These are phyloP conservation scores for Arthroderma sp. DNA, from an alignment of 2,329 filamentous ascomycete genomes.

Conservation along the genomic window DNA sequence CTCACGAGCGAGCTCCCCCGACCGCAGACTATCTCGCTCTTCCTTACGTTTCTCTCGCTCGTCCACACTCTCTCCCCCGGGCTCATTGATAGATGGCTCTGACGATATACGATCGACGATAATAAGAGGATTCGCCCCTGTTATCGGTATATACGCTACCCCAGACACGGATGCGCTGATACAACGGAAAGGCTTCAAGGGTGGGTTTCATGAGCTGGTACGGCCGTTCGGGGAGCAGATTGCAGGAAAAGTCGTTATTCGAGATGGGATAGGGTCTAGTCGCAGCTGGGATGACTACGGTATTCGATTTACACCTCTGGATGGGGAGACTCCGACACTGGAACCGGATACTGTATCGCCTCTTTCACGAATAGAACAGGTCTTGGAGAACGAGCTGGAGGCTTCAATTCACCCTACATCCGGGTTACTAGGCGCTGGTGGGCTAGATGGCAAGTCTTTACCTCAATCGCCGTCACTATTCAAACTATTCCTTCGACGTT, in stretches of 20 bases:
- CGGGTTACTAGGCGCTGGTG: constrained; percentile 12
- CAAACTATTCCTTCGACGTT: constrained; percentile 65
- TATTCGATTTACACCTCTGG: constrained; percentile 67
- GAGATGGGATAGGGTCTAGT: constrained; percentile 79
- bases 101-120: constrained; percentile 54
- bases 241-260: constrained; percentile 73
- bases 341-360: constrained; percentile 20
- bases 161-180: constrained; percentile 70
- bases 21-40: constrained; percentile 46
- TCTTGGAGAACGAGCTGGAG: constrained; percentile 65
- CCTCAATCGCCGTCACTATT: constrained; percentile 62
- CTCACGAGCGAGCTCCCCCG: constrained; percentile 56
- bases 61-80: constrained; percentile 34
- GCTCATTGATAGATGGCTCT: constrained; percentile 39
- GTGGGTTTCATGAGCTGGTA: constrained; percentile 71
- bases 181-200: constrained; percentile 67
- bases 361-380: constrained; percentile 55
- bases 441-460: constrained; percentile 16
- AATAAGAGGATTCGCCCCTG: constrained; percentile 73
- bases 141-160: constrained; percentile 78
- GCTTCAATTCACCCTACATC: constrained; percentile 49
- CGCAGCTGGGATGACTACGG: constrained; percentile 80
- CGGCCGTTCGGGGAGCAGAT: constrained; percentile 83
- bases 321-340: constrained; percentile 26
- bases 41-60: constrained; percentile 35